Conservation (phyloP, 768 basidiomycete species). For the Leucogyrophana mollusca region DNA sequence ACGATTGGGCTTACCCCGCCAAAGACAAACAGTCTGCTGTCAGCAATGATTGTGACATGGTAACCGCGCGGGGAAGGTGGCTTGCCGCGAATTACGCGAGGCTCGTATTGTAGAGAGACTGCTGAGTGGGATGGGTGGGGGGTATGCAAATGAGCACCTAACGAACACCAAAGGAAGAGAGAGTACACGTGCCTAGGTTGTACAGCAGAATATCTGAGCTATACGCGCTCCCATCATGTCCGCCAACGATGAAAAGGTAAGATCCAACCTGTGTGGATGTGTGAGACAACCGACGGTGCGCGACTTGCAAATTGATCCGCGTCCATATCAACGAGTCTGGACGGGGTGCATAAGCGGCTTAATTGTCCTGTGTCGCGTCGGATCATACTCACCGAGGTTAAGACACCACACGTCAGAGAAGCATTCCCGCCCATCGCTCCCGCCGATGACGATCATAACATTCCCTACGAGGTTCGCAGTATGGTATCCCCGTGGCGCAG, state of each 20-base stretch:
- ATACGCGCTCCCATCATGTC: constrained; percentile 81
- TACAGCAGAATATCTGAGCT: constrained; percentile 74
- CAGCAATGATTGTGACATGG: constrained; percentile 78
- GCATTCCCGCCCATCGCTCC: constrained; percentile 86
- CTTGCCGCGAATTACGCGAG: constrained; percentile 63
- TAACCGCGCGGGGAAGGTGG: constrained; percentile 79
- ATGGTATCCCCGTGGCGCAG: constrained; percentile 81
- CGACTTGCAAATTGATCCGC: constrained; percentile 18
- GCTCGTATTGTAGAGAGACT: constrained; percentile 87
- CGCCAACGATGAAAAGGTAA: constrained; percentile 86
- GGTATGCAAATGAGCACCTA: background rate
- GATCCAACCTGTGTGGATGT: constrained; percentile 89
- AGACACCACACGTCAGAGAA: constrained; percentile 89
- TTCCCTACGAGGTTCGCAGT: constrained; percentile 84
- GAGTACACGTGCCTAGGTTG: constrained; percentile 66
- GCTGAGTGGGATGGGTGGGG: constrained; percentile 3
- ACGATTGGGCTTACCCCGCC: constrained; percentile 66
- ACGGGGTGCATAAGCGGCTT: background rate
- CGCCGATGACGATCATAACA: constrained; percentile 86
- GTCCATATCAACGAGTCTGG: constrained; percentile 29
- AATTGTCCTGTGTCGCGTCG: background rate
- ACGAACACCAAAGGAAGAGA: background rate
- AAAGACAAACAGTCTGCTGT: constrained; percentile 81
- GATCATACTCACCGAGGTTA: constrained; percentile 66
- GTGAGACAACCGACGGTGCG: constrained; percentile 72